Evolutionary conservation across 169 alveolate species (phyloP).

Genomic region (Plasmodium falciparum): DNA sequence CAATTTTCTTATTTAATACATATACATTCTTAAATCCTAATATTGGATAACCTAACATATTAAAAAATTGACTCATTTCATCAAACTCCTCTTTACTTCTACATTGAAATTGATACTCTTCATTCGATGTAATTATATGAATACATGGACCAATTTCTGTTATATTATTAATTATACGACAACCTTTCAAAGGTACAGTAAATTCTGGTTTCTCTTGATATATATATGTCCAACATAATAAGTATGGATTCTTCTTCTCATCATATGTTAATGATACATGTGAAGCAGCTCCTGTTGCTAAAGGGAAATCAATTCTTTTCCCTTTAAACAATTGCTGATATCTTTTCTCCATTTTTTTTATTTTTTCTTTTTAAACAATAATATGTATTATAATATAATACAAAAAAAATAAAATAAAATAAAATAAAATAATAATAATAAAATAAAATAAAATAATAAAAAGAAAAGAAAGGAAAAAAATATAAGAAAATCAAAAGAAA

Average conservation of each 20-base stretch:
- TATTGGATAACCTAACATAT: constrained; percentile 67
- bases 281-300: constrained; percentile 77
- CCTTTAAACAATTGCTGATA: constrained; percentile 71
- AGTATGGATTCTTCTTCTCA: constrained; percentile 74
- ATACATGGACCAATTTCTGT: constrained; percentile 75
- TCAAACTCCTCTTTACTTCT: constrained; percentile 70
- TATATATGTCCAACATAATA: constrained; percentile 66
- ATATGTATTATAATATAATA: neutral
- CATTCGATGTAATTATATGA: constrained; percentile 73
- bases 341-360: constrained; percentile 47
- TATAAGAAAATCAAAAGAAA: neutral
- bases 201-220: constrained; percentile 70
- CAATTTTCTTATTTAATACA: constrained; percentile 76
- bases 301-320: constrained; percentile 68
- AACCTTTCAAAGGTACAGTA: constrained; percentile 75
- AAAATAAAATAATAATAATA: neutral
- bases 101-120: constrained; percentile 74
- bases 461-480: neutral
- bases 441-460: neutral
- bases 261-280: constrained; percentile 75
- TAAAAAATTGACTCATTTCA: constrained; percentile 76
- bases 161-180: constrained; percentile 70
- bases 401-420: neutral
- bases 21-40: constrained; percentile 75
- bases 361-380: neutral